Conservation (phyloP, 179 eudicot species). For the Amaranthus tricolor region DNA sequence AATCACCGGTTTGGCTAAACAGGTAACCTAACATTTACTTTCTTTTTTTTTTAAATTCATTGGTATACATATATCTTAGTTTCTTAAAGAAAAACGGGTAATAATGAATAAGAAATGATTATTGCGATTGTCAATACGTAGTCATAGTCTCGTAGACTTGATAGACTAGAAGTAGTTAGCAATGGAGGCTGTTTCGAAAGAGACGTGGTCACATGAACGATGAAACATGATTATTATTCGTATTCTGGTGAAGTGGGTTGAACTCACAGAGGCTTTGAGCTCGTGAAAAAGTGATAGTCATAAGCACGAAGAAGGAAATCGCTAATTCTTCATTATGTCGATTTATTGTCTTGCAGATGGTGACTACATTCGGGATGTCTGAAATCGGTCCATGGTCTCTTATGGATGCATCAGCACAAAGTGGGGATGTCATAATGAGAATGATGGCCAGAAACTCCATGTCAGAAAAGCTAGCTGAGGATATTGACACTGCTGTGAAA, state of each 20-base stretch:
- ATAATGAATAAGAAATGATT: neutral
- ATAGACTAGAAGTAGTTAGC: too few species aligned
- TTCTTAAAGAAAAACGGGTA: neutral
- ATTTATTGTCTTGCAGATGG: conserved; percentile 60
- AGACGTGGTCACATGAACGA: too few species aligned
- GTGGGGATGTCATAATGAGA: conserved; percentile 88
- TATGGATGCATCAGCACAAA: conserved; percentile 87
- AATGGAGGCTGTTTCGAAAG: too few species aligned
- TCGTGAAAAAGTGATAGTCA: neutral
- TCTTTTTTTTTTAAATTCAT: neutral
- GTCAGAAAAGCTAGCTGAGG: conserved; percentile 98
- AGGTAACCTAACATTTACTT: conserved; percentile 44
- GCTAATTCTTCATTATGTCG: neutral
- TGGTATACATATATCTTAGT: neutral
- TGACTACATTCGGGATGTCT: conserved; percentile 94
- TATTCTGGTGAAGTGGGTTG: neutral
- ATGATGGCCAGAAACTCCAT: conserved; percentile 99
- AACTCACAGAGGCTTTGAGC: neutral
- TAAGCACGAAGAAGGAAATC: neutral
- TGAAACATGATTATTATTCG: too few species aligned
- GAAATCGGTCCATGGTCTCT: conserved; percentile 99
- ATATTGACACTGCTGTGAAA: conserved; percentile 85
- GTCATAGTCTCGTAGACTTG: neutral
- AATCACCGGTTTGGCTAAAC: conserved; percentile 93
- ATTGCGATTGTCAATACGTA: neutral